Evolutionary conservation across 306 rosid genomes (phyloP).

Genomic region (Quercus glauca): DNA sequence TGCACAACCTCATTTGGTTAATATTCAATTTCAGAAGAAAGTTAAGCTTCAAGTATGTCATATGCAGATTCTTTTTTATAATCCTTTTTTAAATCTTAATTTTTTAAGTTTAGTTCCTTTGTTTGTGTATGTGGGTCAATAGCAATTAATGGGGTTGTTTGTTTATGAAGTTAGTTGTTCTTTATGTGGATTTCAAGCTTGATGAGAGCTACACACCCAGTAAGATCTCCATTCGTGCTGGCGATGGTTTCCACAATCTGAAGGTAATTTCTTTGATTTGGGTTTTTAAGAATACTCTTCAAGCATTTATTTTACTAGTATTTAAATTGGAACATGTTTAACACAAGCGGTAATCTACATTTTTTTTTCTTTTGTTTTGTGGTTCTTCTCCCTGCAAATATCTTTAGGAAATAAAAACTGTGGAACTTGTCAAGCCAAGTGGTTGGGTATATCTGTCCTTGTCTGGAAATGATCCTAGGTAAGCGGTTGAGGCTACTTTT

Average conservation of each 20-base stretch:
- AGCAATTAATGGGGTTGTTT: neutral
- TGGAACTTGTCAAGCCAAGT: slow-evolving; percentile 79
- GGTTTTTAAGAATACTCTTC: neutral
- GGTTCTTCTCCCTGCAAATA: slow-evolving; percentile 14
- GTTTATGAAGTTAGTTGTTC: slow-evolving; percentile 59
- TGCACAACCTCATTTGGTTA: slow-evolving; percentile 89
- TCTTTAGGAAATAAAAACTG: slow-evolving; percentile 81
- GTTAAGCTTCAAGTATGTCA: slow-evolving; percentile 68
- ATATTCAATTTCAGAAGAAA: slow-evolving; percentile 90
- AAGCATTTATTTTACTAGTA: neutral
- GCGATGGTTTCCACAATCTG: slow-evolving; percentile 93
- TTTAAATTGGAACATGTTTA: neutral
- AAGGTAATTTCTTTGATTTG: slow-evolving; percentile 42
- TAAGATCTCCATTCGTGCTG: slow-evolving; percentile 76
- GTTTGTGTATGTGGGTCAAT: neutral
- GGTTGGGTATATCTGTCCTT: slow-evolving; percentile 88
- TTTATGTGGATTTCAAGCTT: slow-evolving; percentile 87
- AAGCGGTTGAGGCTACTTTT: slow-evolving; percentile 3
- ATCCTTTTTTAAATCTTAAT: neutral
- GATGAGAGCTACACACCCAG: slow-evolving; percentile 96
- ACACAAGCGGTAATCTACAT: neutral
- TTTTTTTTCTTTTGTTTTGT: neutral
- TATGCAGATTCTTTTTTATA: neutral
- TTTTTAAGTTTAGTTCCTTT: too few species aligned
- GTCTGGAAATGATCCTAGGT: slow-evolving; percentile 90